A percentile compares a stretch with the other conserved stretches of the same genome.
Evolutionary conservation across 371 early-diverging fungal species (phyloP).

Genomic region (Globomyces sp.): DNA sequence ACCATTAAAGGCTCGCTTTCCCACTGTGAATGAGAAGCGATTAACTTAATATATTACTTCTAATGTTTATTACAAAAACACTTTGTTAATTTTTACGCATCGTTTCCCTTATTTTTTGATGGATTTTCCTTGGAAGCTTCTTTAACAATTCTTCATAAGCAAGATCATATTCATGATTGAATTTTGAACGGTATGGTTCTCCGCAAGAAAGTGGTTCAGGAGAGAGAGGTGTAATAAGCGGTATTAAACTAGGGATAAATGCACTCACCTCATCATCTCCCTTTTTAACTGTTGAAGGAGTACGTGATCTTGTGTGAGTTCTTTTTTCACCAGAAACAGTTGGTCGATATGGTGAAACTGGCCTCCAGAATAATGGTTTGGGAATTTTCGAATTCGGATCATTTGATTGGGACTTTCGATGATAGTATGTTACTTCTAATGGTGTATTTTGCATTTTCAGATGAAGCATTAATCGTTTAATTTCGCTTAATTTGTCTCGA

Average conservation of each 20-base stretch:
- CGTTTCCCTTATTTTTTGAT: too few relatives aligned
- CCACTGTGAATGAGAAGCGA: background rate
- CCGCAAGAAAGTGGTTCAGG: background rate
- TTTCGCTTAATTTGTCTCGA: constrained; percentile 6
- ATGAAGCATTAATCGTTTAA: constrained; percentile 13
- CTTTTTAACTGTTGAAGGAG: constrained; percentile 1
- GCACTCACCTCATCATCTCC: background rate
- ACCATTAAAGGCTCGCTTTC: background rate
- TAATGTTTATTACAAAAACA: background rate
- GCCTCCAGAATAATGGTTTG: background rate
- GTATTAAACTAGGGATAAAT: constrained; percentile 9
- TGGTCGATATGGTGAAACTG: background rate
- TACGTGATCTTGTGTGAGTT: background rate
- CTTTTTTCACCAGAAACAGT: too few relatives aligned
- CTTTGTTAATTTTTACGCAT: background rate
- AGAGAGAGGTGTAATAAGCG: background rate
- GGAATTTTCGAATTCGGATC: background rate
- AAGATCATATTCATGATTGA: constrained; percentile 2
- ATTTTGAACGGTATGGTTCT: background rate
- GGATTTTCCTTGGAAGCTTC: background rate
- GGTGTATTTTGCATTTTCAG: constrained; percentile 17
- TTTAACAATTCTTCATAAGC: background rate
- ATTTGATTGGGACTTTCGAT: background rate
- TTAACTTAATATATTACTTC: background rate
- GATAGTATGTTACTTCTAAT: background rate